Evolutionary conservation across 164 flowering plant genomes (phyloP), one percentile per base, ranked within the genome.

Genomic region (Tetracentron sinense): DNA sequence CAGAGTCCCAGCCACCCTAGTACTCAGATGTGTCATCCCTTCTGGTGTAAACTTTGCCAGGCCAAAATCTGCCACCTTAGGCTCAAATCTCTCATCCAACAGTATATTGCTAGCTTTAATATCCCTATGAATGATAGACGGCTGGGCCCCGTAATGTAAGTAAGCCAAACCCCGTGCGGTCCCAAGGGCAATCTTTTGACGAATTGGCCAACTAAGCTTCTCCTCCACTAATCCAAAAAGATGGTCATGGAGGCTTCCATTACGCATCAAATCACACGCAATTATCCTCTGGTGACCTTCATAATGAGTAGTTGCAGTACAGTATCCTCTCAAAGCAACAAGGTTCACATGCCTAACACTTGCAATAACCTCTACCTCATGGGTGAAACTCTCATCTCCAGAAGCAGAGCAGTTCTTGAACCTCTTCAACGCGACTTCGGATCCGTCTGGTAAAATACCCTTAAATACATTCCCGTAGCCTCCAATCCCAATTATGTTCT

Each of bases 391-490:
- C 0, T 84, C 82, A 53, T 88, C 96, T 0, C 91, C 98, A 0
- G 88, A 74, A 0, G 81, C 89, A 1, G 93, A 85, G 56, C 87
- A 85, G 63, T 89, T 92, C 85, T 89, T 92, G 73, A 90, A 88
- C 72, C 96, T 81, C 78, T 92, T 88, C 63, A 92, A 28, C 1
- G 98, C 96, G 29, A 90, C 86, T 59, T 86, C 91, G 17, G 86
- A 50, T 25, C 91, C 96, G 69, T 92, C 88, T 0, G 67, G 50
- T 53, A 92, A 64, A n/a, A 75, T 58, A 28, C 98, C 98, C 59
- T 77, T 85, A 64, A 80, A 92, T 8, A 38, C 44, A 10, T 38
- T 38, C 5, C 44, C 14, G 44, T 38, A 38, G 44, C 44, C 11
- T 38, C 44, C 44, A 12, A 4, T 38, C 14, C 44, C 44, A 38